These are phyloP conservation scores for Chytridium lagenaria DNA, from an alignment of 371 early-diverging fungal species.

Conservation along the genomic window DNA sequence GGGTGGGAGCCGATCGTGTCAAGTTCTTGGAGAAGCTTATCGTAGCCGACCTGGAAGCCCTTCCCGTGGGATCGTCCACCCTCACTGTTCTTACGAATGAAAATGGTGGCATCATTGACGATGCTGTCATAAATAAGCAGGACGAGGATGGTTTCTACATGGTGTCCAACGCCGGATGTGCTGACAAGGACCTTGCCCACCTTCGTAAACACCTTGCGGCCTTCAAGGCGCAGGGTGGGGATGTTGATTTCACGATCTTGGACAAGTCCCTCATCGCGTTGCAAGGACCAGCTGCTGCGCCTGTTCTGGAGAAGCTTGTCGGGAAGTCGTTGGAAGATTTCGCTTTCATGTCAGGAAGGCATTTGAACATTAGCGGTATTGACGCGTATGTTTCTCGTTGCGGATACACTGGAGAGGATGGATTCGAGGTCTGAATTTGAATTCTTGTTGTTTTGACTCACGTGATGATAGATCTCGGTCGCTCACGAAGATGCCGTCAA, in stretches of 20 bases:
- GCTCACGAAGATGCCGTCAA: conserved; percentile 68
- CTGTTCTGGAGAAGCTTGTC: conserved; percentile 19
- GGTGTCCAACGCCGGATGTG: conserved; percentile 97
- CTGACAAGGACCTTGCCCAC: conserved; percentile 93
- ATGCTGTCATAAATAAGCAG: conserved; percentile 92
- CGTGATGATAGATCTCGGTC: conserved; percentile 74
- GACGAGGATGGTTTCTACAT: conserved; percentile 76
- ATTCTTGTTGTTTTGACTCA: not conserved
- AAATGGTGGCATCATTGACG: conserved; percentile 97
- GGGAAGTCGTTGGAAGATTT: conserved; percentile 65
- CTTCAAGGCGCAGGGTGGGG: conserved; percentile 86
- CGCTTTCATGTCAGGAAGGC: conserved; percentile 86
- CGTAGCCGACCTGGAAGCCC: conserved; percentile 83
- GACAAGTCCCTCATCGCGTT: conserved; percentile 89
- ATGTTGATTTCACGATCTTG: conserved; percentile 83
- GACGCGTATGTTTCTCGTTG: conserved; percentile 91
- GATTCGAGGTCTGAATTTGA: conserved; percentile 81
- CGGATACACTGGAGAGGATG: conserved; percentile 99
- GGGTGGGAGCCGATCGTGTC: conserved; percentile 86
- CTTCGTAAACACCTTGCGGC: conserved; percentile 75
- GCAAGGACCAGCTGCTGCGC: conserved; percentile 69
- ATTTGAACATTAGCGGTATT: conserved; percentile 77
- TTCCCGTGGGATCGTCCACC: conserved; percentile 82
- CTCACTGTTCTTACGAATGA: conserved; percentile 94
- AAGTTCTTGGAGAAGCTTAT: conserved; percentile 88